phyloP scores from a whole-genome alignment of 139 green algal species.

The Chlamydomonas eustigma region DNA sequence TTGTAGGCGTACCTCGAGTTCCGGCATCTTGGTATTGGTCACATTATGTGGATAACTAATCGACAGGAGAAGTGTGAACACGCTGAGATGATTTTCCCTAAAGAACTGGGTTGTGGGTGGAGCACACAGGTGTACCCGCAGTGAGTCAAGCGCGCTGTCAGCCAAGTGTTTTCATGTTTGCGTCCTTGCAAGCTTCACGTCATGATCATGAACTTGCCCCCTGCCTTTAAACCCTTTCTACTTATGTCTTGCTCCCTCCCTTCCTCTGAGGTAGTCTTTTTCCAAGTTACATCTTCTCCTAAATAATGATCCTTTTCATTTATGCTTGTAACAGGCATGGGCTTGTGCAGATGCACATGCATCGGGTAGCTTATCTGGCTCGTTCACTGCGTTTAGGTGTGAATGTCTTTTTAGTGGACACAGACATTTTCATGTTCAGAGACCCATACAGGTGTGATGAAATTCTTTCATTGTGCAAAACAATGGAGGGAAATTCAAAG shows the following conservation, averaged over 20 bases:
- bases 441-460: constrained; percentile 10
- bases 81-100: not conserved
- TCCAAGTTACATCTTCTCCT: no score
- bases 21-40: constrained; percentile 6
- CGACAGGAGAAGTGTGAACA: constrained; percentile 16
- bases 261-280: no score
- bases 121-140: not conserved
- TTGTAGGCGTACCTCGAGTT: constrained; percentile 20
- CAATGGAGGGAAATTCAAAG: no score
- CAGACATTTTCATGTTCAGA: constrained; percentile 20
- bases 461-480: no score
- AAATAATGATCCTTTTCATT: no score
- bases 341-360: constrained; percentile 5
- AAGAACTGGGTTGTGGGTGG: constrained; percentile 17
- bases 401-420: constrained; percentile 31
- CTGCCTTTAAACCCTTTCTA: no score
- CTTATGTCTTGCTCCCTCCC: no score
- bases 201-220: no score
- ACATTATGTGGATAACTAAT: constrained; percentile 19
- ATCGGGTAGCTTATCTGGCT: not conserved
- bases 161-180: no score
- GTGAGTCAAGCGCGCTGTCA: no score
- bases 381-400: constrained; percentile 19
- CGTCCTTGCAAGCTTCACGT: no score
- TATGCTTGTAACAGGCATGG: not conserved